Percentiles rank a stretch among this genome's conserved stretches.
phyloP scores from a whole-genome alignment of 2,329 filamentous ascomycete genomes.

The Exserohilum turcica region DNA sequence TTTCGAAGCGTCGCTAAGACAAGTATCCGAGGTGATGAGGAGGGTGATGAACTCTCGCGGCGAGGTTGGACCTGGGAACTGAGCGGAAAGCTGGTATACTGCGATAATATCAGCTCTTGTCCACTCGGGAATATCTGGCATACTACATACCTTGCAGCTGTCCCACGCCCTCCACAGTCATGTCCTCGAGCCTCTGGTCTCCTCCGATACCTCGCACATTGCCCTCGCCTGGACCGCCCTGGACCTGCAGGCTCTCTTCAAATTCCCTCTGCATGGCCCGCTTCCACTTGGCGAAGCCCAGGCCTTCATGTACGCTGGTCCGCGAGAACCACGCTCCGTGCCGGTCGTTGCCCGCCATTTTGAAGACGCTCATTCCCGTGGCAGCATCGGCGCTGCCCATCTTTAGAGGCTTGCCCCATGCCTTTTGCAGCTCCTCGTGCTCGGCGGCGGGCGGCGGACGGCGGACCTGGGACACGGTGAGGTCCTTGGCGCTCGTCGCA shows the following conservation, averaged over 20 bases:
- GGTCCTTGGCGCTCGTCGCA: slow-evolving; percentile 56
- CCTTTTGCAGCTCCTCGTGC: slow-evolving; percentile 69
- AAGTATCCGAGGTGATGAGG: slow-evolving; percentile 68
- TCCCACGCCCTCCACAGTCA: slow-evolving; percentile 63
- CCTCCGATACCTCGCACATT: slow-evolving; percentile 85
- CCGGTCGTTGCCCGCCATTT: slow-evolving; percentile 77
- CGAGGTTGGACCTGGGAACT: slow-evolving; percentile 87
- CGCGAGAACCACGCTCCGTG: slow-evolving; percentile 90
- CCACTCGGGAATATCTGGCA: slow-evolving; percentile 8
- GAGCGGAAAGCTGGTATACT: slow-evolving; percentile 85
- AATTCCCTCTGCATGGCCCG: slow-evolving; percentile 79
- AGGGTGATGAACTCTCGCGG: slow-evolving; percentile 87
- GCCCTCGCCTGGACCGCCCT: slow-evolving; percentile 71
- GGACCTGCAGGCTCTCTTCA: slow-evolving; percentile 72
- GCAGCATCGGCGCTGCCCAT: slow-evolving; percentile 74
- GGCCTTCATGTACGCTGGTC: slow-evolving; percentile 77
- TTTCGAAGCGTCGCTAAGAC: slow-evolving; percentile 55
- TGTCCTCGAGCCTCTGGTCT: slow-evolving; percentile 72
- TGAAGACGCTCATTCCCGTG: slow-evolving; percentile 76
- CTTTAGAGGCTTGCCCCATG: slow-evolving; percentile 86
- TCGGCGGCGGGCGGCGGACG: slow-evolving; percentile 56
- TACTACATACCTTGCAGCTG: slow-evolving; percentile 68
- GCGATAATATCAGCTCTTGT: slow-evolving; percentile 15
- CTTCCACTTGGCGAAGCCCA: slow-evolving; percentile 79
- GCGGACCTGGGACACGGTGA: slow-evolving; percentile 59